A percentile compares a stretch with the other conserved stretches of the same genome.
These are phyloP conservation scores for Pythium scleroteichum DNA, from an alignment of 352 stramenopile species.

Conservation along the genomic window DNA sequence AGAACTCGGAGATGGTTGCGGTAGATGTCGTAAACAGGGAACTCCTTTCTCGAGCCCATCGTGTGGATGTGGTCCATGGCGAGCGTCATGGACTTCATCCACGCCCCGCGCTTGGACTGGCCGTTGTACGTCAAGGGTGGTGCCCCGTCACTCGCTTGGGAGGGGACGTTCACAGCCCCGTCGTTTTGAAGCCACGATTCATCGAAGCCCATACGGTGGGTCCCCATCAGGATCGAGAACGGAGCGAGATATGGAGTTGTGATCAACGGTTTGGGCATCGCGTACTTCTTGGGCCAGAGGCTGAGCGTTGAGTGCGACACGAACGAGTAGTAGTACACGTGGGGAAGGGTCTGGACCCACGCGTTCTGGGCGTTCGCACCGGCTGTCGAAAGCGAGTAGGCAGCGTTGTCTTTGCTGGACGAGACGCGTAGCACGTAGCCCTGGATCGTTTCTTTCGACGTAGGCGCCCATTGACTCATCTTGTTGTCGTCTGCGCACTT, in stretches of 20 bases:
- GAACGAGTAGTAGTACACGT: slow-evolving; percentile 58
- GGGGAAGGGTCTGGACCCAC: slow-evolving; percentile 47
- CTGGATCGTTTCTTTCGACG: no score
- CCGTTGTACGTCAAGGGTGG: slow-evolving; percentile 1
- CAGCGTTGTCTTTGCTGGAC: slow-evolving; percentile 33
- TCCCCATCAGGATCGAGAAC: slow-evolving; percentile 42
- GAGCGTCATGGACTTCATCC: slow-evolving; percentile 15
- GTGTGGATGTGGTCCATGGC: slow-evolving; percentile 22
- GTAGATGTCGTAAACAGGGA: no score
- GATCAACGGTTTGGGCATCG: no score
- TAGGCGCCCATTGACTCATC: not conserved
- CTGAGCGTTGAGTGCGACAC: slow-evolving; percentile 35
- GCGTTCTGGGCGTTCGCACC: slow-evolving; percentile 38
- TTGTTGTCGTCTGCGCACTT: no score
- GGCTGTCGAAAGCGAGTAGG: slow-evolving; percentile 33
- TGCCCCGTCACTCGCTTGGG: slow-evolving; percentile 26
- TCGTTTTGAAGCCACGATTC: slow-evolving; percentile 42
- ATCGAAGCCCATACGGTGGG: slow-evolving; percentile 32
- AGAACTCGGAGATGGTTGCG: no score
- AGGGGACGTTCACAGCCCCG: slow-evolving; percentile 27
- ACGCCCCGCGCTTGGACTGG: slow-evolving; percentile 24
- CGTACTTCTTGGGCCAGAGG: slow-evolving; percentile 44
- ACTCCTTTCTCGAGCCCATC: no score
- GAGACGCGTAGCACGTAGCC: no score
- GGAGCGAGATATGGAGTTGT: no score